Conservation (phyloP, 2,329 filamentous ascomycete species). For the Colletotrichum sp. region DNA sequence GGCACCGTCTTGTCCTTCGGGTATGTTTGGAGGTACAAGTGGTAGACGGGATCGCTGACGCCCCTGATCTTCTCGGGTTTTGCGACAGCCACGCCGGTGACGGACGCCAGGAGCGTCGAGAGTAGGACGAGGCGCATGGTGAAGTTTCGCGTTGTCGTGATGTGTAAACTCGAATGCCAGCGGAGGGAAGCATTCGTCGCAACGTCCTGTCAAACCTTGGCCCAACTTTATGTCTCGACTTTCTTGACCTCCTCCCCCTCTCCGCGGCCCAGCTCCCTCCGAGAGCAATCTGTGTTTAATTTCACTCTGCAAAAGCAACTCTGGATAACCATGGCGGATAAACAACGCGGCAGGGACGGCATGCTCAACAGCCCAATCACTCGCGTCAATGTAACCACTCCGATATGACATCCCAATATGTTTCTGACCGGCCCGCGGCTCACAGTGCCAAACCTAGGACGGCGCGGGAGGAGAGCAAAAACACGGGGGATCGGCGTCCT, state of each 20-base stretch:
- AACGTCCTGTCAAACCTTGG: not conserved
- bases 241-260: not conserved
- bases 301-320: not conserved
- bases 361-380: not conserved
- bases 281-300: not conserved
- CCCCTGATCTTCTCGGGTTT: constrained; percentile 56
- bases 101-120: not conserved
- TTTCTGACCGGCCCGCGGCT: not conserved
- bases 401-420: not conserved
- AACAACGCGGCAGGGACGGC: not conserved
- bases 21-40: constrained; percentile 56
- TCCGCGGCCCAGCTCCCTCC: not conserved
- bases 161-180: not conserved
- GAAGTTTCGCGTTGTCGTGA: not conserved
- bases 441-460: not conserved
- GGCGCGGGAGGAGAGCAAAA: not conserved
- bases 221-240: not conserved
- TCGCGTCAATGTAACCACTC: not conserved
- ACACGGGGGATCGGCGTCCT: not conserved
- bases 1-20: constrained; percentile 47
- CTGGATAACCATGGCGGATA: not conserved
- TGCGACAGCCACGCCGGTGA: constrained; percentile 27
- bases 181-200: too few relatives aligned
- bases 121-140: constrained; percentile 18
- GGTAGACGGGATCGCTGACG: constrained; percentile 54